These are phyloP conservation scores for Nissolia schottii DNA, from an alignment of 306 rosid genomes.

Conservation along the genomic window DNA sequence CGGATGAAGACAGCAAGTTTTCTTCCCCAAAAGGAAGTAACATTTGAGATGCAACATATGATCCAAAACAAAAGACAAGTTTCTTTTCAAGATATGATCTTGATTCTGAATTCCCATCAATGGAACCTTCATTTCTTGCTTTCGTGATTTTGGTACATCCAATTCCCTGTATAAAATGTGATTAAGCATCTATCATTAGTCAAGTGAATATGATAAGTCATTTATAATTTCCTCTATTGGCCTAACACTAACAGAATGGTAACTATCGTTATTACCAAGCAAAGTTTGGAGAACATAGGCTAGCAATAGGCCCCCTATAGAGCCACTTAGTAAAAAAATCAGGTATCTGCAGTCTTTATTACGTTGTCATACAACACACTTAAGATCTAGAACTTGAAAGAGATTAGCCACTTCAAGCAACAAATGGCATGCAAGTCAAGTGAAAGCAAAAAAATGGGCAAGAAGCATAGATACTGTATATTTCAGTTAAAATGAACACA, in stretches of 20 bases:
- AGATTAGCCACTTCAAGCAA: background rate
- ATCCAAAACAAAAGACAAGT: constrained; percentile 96
- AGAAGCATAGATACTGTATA: background rate
- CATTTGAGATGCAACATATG: constrained; percentile 85
- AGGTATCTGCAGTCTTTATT: background rate
- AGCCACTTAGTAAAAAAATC: background rate
- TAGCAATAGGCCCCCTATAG: background rate
- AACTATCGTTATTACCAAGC: background rate
- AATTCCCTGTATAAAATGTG: constrained; percentile 62
- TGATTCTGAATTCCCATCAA: constrained; percentile 68
- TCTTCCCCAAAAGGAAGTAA: constrained; percentile 96
- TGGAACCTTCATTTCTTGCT: constrained; percentile 65
- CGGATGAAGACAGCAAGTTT: constrained; percentile 75
- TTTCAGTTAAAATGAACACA: background rate
- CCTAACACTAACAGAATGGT: constrained; percentile 3
- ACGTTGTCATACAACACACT: background rate
- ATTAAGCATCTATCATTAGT: constrained; percentile 19
- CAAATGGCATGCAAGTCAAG: constrained; percentile 6
- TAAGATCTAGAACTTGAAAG: background rate
- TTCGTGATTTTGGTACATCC: constrained; percentile 92
- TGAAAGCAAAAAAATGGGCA: background rate
- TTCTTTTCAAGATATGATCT: constrained; percentile 94
- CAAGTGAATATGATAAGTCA: constrained; percentile 1
- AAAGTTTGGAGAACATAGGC: background rate
- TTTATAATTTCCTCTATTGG: background rate